Conservation (phyloP, 73 alveolate species). For the Paramecium sonneborni region DNA sequence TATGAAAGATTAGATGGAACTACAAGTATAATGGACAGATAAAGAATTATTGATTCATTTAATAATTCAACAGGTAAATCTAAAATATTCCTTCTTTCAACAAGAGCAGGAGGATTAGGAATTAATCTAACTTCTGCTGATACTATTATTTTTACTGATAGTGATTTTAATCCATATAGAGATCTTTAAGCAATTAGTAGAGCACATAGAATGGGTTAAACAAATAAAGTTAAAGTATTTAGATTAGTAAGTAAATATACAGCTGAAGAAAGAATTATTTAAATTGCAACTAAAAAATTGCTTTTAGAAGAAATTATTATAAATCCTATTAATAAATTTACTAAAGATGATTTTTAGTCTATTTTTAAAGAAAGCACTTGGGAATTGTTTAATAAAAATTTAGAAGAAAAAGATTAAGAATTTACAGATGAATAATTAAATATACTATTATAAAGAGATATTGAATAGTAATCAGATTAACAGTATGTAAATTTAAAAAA, state of each 20-base stretch:
- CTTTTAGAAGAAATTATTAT: constrained; percentile 67
- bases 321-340: constrained; percentile 63
- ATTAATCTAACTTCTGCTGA: constrained; percentile 83
- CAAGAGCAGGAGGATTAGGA: constrained; percentile 71
- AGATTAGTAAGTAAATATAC: constrained; percentile 77
- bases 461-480: constrained; percentile 55
- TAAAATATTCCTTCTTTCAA: constrained; percentile 53
- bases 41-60: constrained; percentile 59
- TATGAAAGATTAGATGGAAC: constrained; percentile 68
- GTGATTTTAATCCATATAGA: constrained; percentile 83
- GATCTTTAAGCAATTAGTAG: constrained; percentile 78
- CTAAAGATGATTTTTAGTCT: constrained; percentile 63
- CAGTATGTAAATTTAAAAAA: constrained; percentile 56
- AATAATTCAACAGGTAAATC: constrained; percentile 39
- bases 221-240: constrained; percentile 74
- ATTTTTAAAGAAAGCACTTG: constrained; percentile 74
- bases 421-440: constrained; percentile 71
- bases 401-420: constrained; percentile 69
- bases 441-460: constrained; percentile 67
- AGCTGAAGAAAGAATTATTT: constrained; percentile 77
- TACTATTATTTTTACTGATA: constrained; percentile 75
- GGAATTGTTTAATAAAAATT: constrained; percentile 68
- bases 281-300: constrained; percentile 74
- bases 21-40: constrained; percentile 54
- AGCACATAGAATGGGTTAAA: constrained; percentile 83